Base-by-base conservation (phyloP, 129 eudicot genomes). In the Centrapalus pauciflorus region DNA sequence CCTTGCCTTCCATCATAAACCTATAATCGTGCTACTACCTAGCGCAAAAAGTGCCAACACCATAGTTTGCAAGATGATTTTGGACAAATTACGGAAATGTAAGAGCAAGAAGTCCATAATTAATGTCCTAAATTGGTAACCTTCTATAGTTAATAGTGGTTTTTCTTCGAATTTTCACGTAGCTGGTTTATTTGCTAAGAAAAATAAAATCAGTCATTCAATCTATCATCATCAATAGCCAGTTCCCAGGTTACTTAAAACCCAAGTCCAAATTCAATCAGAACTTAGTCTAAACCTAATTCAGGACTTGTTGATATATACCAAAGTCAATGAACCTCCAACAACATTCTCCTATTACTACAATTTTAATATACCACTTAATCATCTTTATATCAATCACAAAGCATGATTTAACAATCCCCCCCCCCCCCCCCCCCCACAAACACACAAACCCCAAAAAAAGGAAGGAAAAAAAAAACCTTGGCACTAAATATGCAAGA, bases 361-460 rank as follows among this genome's bases (percentile, higher is more conserved):
- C 55, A 50, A 17, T 13, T 50, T 20, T 35, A 14, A 67, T 21
- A 50, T 9, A 51, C 2, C 46, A 67, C 3, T 30, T 16, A 54
- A 52, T 7, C 41, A 38, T 35, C 64, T 14, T 69, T 29, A 55
- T 55, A 37, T 28, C 58, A 71, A 67, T 57, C 20, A 67, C 33
- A 66, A 62, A 61, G 48, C 49, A 60, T 14, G 10, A 45, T 45
- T n/a, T n/a, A n/a, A n/a, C n/a, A n/a, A n/a, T n/a, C n/a, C n/a
- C n/a, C n/a, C n/a, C n/a, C n/a, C n/a, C n/a, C n/a, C n/a, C n/a
- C n/a, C n/a, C n/a, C n/a, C n/a, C n/a, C n/a, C n/a, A n/a, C n/a
- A n/a, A n/a, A n/a, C n/a, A n/a, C n/a, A n/a, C n/a, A n/a, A n/a
- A n/a, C n/a, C n/a, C 23, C 23, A 45, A 45, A 45, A 14, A 14